phyloP scores from a whole-genome alignment of 2,329 filamentous ascomycete genomes.

The Talaromyces sp. region DNA sequence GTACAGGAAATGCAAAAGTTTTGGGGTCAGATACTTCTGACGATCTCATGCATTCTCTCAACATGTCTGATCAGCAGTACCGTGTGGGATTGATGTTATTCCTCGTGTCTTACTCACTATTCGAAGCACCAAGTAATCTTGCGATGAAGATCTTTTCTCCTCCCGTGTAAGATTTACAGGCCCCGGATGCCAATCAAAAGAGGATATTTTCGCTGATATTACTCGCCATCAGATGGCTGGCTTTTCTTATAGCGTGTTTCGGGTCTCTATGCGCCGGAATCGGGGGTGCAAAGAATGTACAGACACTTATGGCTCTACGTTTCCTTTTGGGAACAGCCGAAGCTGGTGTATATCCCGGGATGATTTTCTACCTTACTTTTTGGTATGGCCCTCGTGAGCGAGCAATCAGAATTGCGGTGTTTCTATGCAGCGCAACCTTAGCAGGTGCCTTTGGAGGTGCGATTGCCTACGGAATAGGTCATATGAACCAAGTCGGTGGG shows the following conservation, averaged over 20 bases:
- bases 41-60: no score
- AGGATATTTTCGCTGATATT: no score
- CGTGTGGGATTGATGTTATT: slow-evolving; percentile 32
- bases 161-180: no score
- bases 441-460: slow-evolving; percentile 59
- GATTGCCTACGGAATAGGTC: slow-evolving; percentile 54
- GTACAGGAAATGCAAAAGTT: no score
- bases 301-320: slow-evolving; percentile 10
- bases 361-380: slow-evolving; percentile 29
- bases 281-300: slow-evolving; percentile 7
- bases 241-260: slow-evolving; percentile 7
- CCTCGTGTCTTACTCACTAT: slow-evolving; percentile 19
- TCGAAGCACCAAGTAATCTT: slow-evolving; percentile 18
- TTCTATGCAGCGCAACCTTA: slow-evolving; percentile 27
- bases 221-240: no score
- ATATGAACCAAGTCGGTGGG: slow-evolving; percentile 49
- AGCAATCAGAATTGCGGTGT: slow-evolving; percentile 9
- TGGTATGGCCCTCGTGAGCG: slow-evolving; percentile 26
- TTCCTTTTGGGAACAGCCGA: slow-evolving; percentile 14
- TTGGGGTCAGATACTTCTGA: no score
- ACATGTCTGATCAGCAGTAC: no score
- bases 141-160: slow-evolving; percentile 7
- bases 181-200: no score
- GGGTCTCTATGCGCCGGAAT: slow-evolving; percentile 12
- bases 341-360: slow-evolving; percentile 16